A percentile compares a stretch with the other conserved stretches of the same genome.
These are phyloP conservation scores for Beauveria scarabaeidicola DNA, from an alignment of 2,329 filamentous ascomycete genomes.

Conservation along the genomic window DNA sequence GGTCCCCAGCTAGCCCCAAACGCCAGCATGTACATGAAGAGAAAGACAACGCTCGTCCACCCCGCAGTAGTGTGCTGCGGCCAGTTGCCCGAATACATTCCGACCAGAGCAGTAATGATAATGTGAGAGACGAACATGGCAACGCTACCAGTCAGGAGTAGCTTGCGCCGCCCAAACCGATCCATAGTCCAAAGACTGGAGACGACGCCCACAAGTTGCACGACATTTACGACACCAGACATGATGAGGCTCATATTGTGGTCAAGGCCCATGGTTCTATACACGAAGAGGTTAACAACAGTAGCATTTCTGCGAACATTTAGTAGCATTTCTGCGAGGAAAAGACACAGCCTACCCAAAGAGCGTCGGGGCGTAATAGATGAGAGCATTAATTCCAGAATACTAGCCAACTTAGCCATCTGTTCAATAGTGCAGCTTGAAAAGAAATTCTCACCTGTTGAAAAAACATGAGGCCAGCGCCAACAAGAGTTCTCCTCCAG, in stretches of 20 bases:
- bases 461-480: conserved; percentile 47
- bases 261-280: conserved; percentile 37
- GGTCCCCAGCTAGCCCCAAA: conserved; percentile 53
- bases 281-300: neutral
- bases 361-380: conserved; percentile 52
- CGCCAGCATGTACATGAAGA: conserved; percentile 46
- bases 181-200: neutral
- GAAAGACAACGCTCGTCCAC: conserved; percentile 22
- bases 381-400: conserved; percentile 32
- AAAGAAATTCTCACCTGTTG: conserved; percentile 36
- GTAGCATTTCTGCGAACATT: neutral
- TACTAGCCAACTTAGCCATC: neutral
- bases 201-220: conserved; percentile 26
- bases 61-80: conserved; percentile 18
- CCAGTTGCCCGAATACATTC: conserved; percentile 19
- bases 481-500: conserved; percentile 37
- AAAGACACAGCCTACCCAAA: conserved; percentile 29
- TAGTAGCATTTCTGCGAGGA: neutral
- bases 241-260: conserved; percentile 24
- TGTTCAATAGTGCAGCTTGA: neutral
- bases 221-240: conserved; percentile 24
- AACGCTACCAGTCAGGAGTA: neutral
- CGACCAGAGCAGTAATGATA: conserved; percentile 16
- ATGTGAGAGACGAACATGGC: neutral
- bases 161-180: neutral